phyloP scores from a whole-genome alignment of 1,284 basidiomycete species.

The Ceratobasidium sp. region DNA sequence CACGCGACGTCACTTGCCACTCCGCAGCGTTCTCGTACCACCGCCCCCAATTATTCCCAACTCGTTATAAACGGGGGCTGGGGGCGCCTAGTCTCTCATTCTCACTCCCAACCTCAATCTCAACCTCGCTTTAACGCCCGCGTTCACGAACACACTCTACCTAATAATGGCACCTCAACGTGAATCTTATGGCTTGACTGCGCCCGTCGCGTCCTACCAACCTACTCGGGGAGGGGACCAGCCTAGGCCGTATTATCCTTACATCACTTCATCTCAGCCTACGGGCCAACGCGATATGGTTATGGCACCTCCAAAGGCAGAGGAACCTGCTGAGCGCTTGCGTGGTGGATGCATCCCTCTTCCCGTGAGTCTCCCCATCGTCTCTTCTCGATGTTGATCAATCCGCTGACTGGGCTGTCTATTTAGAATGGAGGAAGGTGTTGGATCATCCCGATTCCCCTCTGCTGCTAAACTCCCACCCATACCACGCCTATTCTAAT shows the following conservation, averaged over 20 bases:
- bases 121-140: not conserved
- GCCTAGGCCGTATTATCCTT: constrained; percentile 36
- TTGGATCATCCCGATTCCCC: constrained; percentile 39
- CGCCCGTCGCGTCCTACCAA: constrained; percentile 29
- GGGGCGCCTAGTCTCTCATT: not conserved
- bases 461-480: constrained; percentile 24
- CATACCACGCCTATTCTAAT: not conserved
- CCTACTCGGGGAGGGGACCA: constrained; percentile 1
- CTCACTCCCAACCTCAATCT: not conserved
- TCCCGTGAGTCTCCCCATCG: constrained; percentile 19
- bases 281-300: constrained; percentile 33
- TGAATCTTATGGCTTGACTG: constrained; percentile 14
- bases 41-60: not conserved
- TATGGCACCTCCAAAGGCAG: constrained; percentile 28
- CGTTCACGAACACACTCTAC: constrained; percentile 5
- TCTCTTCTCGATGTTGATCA: not conserved
- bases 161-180: constrained; percentile 23
- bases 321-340: constrained; percentile 23
- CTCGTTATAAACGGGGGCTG: constrained; percentile 11
- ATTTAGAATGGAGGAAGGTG: constrained; percentile 34
- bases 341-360: constrained; percentile 42
- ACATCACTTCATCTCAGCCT: constrained; percentile 39
- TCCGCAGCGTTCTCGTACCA: constrained; percentile 32
- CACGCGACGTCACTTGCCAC: constrained; percentile 14
- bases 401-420: not conserved